These are phyloP conservation scores for Kuraishia molischiana DNA, from an alignment of 805 yeast genomes.

Conservation along the genomic window DNA sequence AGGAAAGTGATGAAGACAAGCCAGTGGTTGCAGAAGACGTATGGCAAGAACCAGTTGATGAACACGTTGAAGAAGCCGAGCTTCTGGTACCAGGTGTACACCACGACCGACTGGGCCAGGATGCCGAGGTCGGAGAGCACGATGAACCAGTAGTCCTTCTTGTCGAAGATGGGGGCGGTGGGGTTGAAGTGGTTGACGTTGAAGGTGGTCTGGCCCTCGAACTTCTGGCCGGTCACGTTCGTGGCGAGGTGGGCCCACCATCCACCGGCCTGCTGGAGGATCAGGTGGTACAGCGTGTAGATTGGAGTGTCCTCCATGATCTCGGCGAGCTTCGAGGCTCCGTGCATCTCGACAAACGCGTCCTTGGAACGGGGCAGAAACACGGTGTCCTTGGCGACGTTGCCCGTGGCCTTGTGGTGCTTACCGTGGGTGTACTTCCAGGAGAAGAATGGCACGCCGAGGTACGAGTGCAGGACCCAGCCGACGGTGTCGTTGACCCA, in stretches of 20 bases:
- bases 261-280: slow-evolving; percentile 51
- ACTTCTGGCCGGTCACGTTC: slow-evolving; percentile 49
- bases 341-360: slow-evolving; percentile 24
- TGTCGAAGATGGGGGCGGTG: slow-evolving; percentile 42
- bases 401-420: slow-evolving; percentile 59
- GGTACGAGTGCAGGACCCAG: slow-evolving; percentile 50
- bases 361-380: slow-evolving; percentile 46
- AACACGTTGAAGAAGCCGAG: slow-evolving; percentile 40
- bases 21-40: slow-evolving; percentile 56
- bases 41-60: slow-evolving; percentile 50
- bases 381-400: slow-evolving; percentile 49
- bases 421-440: slow-evolving; percentile 54
- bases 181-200: slow-evolving; percentile 47
- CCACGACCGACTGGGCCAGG: slow-evolving; percentile 28
- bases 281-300: slow-evolving; percentile 27
- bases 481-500: slow-evolving; percentile 46
- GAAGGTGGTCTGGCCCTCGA: slow-evolving; percentile 28
- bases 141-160: slow-evolving; percentile 44
- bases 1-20: slow-evolving; percentile 52
- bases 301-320: slow-evolving; percentile 48
- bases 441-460: slow-evolving; percentile 50
- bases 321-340: slow-evolving; percentile 29
- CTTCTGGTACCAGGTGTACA: slow-evolving; percentile 40
- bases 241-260: slow-evolving; percentile 37
- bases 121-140: slow-evolving; percentile 49